A percentile compares a stretch with the other conserved stretches of the same genome.
Conservation (phyloP, 495 filamentous ascomycete species). For the Hypoxylon subgilvum region DNA sequence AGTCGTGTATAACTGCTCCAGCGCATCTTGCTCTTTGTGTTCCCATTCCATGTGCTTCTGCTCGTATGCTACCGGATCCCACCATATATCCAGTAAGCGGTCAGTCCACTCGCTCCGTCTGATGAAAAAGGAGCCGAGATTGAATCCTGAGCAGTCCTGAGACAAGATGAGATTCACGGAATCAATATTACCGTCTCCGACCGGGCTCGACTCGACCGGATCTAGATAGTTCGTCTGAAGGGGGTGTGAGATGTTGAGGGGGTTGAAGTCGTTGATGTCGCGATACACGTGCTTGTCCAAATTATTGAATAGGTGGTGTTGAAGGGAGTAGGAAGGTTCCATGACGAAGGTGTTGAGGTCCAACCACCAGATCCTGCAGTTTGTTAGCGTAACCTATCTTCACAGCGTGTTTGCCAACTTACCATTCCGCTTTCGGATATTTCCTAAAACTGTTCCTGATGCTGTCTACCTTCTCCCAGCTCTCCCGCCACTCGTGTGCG, state of each 20-base stretch:
- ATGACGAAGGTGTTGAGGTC: slow-evolving; percentile 98
- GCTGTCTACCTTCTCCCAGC: slow-evolving; percentile 98
- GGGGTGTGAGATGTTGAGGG: slow-evolving; percentile 90
- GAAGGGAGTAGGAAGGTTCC: slow-evolving; percentile 91
- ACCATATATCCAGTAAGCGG: slow-evolving; percentile 93
- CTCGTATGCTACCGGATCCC: slow-evolving; percentile 97
- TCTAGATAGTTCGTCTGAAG: slow-evolving; percentile 75
- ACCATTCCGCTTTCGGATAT: slow-evolving; percentile 97
- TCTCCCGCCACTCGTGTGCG: slow-evolving; percentile 98
- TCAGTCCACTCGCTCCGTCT: slow-evolving; percentile 86
- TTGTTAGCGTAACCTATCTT: slow-evolving; percentile 38
- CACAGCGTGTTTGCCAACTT: slow-evolving; percentile 38
- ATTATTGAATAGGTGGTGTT: slow-evolving; percentile 85
- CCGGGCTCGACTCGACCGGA: slow-evolving; percentile 66
- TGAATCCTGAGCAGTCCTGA: slow-evolving; percentile 96
- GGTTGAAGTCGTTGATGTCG: slow-evolving; percentile 96
- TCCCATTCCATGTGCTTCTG: slow-evolving; percentile 99
- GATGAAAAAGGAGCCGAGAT: slow-evolving; percentile 94
- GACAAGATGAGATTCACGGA: slow-evolving; percentile 88
- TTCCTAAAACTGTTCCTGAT: slow-evolving; percentile 90
- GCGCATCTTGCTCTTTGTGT: slow-evolving; percentile 95
- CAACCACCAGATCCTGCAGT: slow-evolving; percentile 94
- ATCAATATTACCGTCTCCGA: slow-evolving; percentile 72
- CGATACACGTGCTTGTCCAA: slow-evolving; percentile 81
- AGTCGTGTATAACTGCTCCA: slow-evolving; percentile 88